Evolutionary conservation across 1,284 basidiomycete genomes (phyloP), one percentile per base, ranked within the genome.

Genomic region (Ganoderma sinense): DNA sequence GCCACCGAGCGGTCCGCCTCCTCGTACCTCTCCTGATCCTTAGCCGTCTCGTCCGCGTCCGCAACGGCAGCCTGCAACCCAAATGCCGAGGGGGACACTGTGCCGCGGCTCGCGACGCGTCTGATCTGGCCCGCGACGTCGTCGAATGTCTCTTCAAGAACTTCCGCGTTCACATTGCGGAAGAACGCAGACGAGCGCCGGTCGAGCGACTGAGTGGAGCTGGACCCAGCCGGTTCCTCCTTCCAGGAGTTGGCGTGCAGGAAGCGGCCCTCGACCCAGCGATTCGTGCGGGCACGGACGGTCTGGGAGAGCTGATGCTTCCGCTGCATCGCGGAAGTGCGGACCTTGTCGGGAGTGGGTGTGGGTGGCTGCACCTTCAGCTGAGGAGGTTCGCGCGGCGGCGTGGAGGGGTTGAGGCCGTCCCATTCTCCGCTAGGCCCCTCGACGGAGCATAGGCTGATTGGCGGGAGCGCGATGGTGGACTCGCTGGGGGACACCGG

Each of bases 211-310:
- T 68, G 65, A 31, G 58, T 33, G 18, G 69, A 69, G 45, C 67
- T 14, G 58, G 23, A 16, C n/a, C n/a, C 23, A 20, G 40, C 23
- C 16, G 14, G 23, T 40, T 40, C 40, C 59, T 40, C 59, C 29
- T 70, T 59, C 39, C 20, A 18, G 53, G 68, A 29, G 45, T 59
- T 63, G 65, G 80, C 79, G 16, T 23, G 40, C 61, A 63, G 64
- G 71, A 87, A 86, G 61, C 88, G 81, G 40, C 85, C 83, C 73
- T 88, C 85, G 31, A 85, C 84, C 89, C 88, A 90, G 41, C 84
- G 83, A 69, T 79, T 79, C 53, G 88, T 87, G 41, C 89, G 82
- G 48, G 85, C 82, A 51, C 84, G 82, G 14, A 90, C 79, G 7
- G 87, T 89, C 73, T 89, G 83, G 13, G 88, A 85, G 78, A 90